These are phyloP conservation scores for Cryphonectria japonica DNA, from an alignment of 2,329 filamentous ascomycete species.

Conservation along the genomic window DNA sequence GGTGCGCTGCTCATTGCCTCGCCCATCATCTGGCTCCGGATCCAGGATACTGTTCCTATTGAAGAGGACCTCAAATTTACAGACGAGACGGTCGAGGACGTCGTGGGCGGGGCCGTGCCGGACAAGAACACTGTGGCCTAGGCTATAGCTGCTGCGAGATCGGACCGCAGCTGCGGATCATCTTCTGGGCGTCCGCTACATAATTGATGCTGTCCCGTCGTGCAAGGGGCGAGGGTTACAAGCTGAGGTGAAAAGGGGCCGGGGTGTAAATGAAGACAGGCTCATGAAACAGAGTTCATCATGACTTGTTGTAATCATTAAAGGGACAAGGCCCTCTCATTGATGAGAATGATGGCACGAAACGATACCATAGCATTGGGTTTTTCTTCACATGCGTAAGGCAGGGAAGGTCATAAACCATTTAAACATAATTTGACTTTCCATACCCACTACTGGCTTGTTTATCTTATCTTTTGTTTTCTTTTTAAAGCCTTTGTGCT, in stretches of 20 bases:
- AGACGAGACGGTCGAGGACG: conserved; percentile 79
- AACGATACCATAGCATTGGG: conserved; percentile 3
- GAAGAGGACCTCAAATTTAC: conserved; percentile 85
- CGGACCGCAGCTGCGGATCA: not conserved
- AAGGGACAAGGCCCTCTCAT: not conserved
- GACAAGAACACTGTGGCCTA: conserved; percentile 34
- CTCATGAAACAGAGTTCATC: not conserved
- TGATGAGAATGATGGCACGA: not conserved
- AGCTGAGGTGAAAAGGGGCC: not conserved
- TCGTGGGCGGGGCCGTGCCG: conserved; percentile 45
- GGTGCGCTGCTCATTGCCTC: conserved; percentile 76
- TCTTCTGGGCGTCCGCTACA: not conserved
- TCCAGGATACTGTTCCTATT: conserved; percentile 78
- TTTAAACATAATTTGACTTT: conserved; percentile 3
- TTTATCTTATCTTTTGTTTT: not conserved
- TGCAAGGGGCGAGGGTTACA: not conserved
- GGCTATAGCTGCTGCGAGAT: conserved; percentile 4
- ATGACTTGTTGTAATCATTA: not conserved
- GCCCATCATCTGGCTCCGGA: conserved; percentile 77
- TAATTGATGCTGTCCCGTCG: not conserved
- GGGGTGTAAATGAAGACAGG: not conserved
- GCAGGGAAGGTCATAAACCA: not conserved
- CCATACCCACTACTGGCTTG: not conserved
- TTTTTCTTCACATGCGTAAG: not conserved
- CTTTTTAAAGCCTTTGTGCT: not conserved